These are phyloP conservation scores for Trichoderma aggressivum DNA, from an alignment of 2,329 filamentous ascomycete genomes.

Conservation along the genomic window DNA sequence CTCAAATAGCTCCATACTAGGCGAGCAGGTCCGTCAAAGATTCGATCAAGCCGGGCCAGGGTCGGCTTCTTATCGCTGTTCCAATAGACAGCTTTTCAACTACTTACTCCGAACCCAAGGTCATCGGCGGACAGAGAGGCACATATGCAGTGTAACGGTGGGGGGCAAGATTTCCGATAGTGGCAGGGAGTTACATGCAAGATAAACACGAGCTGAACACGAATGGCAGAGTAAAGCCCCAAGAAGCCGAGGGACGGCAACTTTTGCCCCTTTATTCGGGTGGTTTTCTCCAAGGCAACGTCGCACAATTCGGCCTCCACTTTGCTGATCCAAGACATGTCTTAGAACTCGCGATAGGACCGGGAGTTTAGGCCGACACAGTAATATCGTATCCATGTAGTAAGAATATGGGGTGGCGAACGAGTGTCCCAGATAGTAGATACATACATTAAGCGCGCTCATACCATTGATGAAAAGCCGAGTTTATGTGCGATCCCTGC, in stretches of 20 bases:
- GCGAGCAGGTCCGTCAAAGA: background rate
- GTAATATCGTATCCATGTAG: background rate
- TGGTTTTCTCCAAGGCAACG: background rate
- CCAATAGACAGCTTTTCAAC: background rate
- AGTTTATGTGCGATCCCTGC: background rate
- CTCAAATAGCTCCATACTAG: background rate
- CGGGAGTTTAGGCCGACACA: background rate
- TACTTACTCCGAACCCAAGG: background rate
- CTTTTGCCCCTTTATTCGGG: background rate
- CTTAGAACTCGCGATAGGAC: background rate
- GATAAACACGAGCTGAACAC: background rate
- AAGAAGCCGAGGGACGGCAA: background rate
- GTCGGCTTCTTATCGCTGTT: background rate
- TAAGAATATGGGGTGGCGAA: background rate
- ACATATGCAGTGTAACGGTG: background rate
- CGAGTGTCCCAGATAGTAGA: background rate
- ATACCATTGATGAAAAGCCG: too few species aligned
- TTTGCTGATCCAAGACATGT: background rate
- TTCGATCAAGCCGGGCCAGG: background rate
- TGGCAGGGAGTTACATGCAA: background rate
- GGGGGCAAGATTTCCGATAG: background rate
- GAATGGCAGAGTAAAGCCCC: background rate
- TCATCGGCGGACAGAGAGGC: background rate
- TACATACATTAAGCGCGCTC: too few species aligned
- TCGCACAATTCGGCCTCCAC: background rate